Percentiles rank a stretch among this genome's conserved stretches.
These are phyloP conservation scores for Anisodus tanguticus DNA, from an alignment of 257 asterid species.

Conservation along the genomic window DNA sequence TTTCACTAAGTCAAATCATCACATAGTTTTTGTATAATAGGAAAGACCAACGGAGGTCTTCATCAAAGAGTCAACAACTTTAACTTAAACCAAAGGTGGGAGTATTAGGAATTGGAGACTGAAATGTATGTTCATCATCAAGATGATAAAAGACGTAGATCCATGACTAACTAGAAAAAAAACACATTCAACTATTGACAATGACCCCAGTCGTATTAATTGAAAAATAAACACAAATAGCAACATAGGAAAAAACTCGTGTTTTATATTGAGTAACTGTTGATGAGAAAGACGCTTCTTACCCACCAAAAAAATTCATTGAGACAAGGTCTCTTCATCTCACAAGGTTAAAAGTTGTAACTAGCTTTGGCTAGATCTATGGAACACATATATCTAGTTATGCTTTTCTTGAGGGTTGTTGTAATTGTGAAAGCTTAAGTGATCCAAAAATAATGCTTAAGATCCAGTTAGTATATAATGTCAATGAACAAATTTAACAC, in stretches of 20 bases:
- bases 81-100: not conserved
- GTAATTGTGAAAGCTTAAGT: not conserved
- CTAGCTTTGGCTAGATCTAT: not conserved
- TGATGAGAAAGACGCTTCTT: not conserved
- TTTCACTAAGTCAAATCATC: conserved; percentile 11
- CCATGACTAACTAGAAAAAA: not conserved
- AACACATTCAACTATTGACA: not conserved
- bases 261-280: not conserved
- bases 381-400: not conserved
- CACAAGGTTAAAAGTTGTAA: not conserved
- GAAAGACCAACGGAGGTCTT: not conserved
- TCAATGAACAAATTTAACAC: conserved; percentile 21
- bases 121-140: conserved; percentile 13
- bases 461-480: conserved; percentile 16
- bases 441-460: conserved; percentile 15
- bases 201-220: not conserved
- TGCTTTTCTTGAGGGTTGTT: not conserved
- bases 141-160: not conserved
- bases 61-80: conserved; percentile 19
- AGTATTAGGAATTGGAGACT: not conserved
- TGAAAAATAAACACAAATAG: not conserved
- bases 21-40: not conserved
- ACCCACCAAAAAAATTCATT: not conserved
- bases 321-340: not conserved
- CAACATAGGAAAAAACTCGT: not conserved